Base-by-base conservation (phyloP, 768 basidiomycete species). In the Kwoniella europaea region DNA sequence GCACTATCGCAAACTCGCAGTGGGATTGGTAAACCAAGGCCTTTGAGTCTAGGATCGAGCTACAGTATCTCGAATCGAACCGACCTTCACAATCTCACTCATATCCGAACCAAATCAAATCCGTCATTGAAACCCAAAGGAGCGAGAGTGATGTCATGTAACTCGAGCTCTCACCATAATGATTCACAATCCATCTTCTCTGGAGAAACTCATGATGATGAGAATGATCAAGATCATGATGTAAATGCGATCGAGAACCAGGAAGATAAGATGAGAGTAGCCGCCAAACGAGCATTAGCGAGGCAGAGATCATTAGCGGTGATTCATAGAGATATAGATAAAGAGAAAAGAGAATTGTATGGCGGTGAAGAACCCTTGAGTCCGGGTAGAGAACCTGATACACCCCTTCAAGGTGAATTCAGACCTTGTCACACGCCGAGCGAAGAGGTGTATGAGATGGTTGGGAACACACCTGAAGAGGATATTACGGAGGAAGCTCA, bases 301-400 rank as follows among this genome's bases (percentile, higher is more conserved):
- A 69, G 82, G 52, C 78, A 80, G 65, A 74, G 71, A 71, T 78
- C 76, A 29, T 67, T 83, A 22, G 82, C 82, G 16, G 75, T 74
- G 7, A 75, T 83, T 22, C 35, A 62, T 57, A 73, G 74, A 10
- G 76, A 71, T 2, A 74, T 75, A 29, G 70, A 74, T 52, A 46
- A 68, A 63, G 65, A 67, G 68, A 70, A 63, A 61, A 50, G 35
- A n/a, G 50, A 58, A 20, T 46, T 58, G 13, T 12, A 54, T 2
- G 53, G 44, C 1, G 27, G 46, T 5, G 71, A 57, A 18, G 50
- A 50, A 24, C 58, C 71, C 6, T 18, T 43, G 12, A 61, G 59
- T 43, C 59, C 35, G 9, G 35, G 67, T 63, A 18, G 56, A 71
- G 35, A 66, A 71, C 20, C 65, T 41, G 68, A 70, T 46, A 70